Base-by-base conservation (phyloP, 192 early-diverging fungal species). In the Cetraspora pellucida region DNA sequence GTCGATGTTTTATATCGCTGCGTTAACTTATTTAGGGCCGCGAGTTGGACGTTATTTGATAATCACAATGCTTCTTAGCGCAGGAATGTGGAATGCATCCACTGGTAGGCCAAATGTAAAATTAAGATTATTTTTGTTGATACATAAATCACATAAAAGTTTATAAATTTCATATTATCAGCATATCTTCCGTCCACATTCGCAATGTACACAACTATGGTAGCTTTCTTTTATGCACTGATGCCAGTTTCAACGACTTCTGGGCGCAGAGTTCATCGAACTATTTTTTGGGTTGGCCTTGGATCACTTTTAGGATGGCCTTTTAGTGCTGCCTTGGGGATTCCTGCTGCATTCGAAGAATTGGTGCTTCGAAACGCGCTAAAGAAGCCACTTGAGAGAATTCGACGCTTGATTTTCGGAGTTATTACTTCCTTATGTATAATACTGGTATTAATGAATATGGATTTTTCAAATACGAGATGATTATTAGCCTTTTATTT, bases 161-260 rank as follows among this genome's bases (percentile, higher is more conserved):
- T 71, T 23, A 64, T 30, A 45, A 79, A 75, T 45, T 25, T 31
- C 10, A 47, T 43, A 43, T 25, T 46, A 10, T 46, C 74, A 83
- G 95, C 96, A 31, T 90, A 89, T 79, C 82, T 99, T 43, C 97
- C 97, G 0, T 95, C 96, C 13, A 88, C 93, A 27, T 97, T 97
- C 85, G 90, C 95, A 57, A 99, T 98, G 97, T 91, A 89, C 74
- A 80, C 87, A n/a, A 85, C 88, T 9, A 91, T 90, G 73, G 74
- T 97, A 45, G 95, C 94, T 2, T 89, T 90, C 50, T 89, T 93
- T 3, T 81, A 87, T 10, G 88, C 87, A 16, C 85, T 99, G 27
- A 64, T 77, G 9, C 82, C 86, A 10, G 90, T 92, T 2, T 81
- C 82, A 14, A 76, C 78, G 14, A 77, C 81, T 11, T 75, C 79